These are phyloP conservation scores for Priceomyces melissophilus DNA, from an alignment of 805 yeast species.

Conservation along the genomic window DNA sequence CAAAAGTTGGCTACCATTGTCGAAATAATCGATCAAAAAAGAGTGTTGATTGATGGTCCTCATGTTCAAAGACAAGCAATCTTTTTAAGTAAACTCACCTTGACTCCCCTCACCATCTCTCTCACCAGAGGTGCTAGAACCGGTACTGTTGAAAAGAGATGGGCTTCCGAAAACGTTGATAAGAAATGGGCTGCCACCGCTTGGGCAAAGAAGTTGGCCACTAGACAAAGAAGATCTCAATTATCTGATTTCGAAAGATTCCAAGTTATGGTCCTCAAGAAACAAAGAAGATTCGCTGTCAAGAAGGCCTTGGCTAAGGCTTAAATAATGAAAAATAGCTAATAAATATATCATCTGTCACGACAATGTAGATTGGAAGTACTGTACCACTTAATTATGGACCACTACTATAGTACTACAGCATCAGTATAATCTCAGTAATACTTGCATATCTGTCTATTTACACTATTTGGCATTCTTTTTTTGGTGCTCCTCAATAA, in stretches of 20 bases:
- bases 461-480: conserved; percentile 9
- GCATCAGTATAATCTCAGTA: too few species aligned
- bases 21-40: conserved; percentile 98
- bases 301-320: conserved; percentile 97
- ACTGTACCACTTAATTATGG: too few species aligned
- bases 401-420: too few species aligned
- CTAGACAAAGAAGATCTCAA: conserved; percentile 88
- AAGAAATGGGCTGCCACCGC: conserved; percentile 90
- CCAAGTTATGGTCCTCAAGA: conserved; percentile 96
- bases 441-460: too few species aligned
- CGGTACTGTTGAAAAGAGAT: conserved; percentile 82
- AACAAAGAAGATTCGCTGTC: conserved; percentile 94
- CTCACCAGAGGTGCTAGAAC: conserved; percentile 96
- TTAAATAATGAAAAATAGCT: conserved; percentile 37
- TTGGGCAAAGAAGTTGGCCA: conserved; percentile 98
- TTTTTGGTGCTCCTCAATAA: conserved; percentile 73
- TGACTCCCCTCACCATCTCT: conserved; percentile 87
- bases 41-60: conserved; percentile 98
- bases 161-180: conserved; percentile 85
- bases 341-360: conserved; percentile 5
- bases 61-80: conserved; percentile 90
- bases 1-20: conserved; percentile 94
- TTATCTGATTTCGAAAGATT: conserved; percentile 98
- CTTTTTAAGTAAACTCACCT: conserved; percentile 79
- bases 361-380: conserved; percentile 20